phyloP scores from a whole-genome alignment of 2,329 filamentous ascomycete genomes.

The Tolypocladium endophyticum region DNA sequence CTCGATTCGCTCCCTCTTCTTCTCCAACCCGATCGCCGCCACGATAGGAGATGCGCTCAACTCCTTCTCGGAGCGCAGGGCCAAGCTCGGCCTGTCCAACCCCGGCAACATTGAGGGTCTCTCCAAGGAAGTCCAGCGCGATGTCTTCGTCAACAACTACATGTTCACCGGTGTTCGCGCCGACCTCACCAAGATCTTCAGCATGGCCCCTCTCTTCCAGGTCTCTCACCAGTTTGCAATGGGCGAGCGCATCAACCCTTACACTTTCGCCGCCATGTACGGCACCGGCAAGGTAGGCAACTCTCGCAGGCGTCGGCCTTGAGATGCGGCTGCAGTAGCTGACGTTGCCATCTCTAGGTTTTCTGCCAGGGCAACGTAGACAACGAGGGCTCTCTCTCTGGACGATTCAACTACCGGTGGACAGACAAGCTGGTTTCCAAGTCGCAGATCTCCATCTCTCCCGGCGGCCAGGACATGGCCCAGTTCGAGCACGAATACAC shows the following conservation, averaged over 20 bases:
- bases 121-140: slow-evolving; percentile 84
- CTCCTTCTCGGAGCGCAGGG: slow-evolving; percentile 76
- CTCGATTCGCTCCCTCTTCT: slow-evolving; percentile 51
- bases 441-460: slow-evolving; percentile 74
- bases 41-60: slow-evolving; percentile 67
- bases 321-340: neutral
- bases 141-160: slow-evolving; percentile 92
- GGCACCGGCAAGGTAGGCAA: slow-evolving; percentile 73
- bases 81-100: slow-evolving; percentile 79
- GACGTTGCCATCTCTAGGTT: slow-evolving; percentile 41
- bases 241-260: slow-evolving; percentile 86
- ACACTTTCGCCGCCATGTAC: slow-evolving; percentile 89
- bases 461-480: slow-evolving; percentile 74
- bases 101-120: slow-evolving; percentile 87
- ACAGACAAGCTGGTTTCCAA: slow-evolving; percentile 71
- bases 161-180: slow-evolving; percentile 95
- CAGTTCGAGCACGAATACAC: slow-evolving; percentile 95
- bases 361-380: slow-evolving; percentile 95
- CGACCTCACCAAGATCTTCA: slow-evolving; percentile 94
- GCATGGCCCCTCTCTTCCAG: slow-evolving; percentile 88
- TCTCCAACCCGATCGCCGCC: slow-evolving; percentile 61
- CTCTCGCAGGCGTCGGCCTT: neutral
- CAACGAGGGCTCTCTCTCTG: slow-evolving; percentile 78
- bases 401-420: slow-evolving; percentile 92
- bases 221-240: slow-evolving; percentile 95